These are phyloP conservation scores for Misopates orontium DNA, from an alignment of 257 asterid genomes.

Conservation along the genomic window DNA sequence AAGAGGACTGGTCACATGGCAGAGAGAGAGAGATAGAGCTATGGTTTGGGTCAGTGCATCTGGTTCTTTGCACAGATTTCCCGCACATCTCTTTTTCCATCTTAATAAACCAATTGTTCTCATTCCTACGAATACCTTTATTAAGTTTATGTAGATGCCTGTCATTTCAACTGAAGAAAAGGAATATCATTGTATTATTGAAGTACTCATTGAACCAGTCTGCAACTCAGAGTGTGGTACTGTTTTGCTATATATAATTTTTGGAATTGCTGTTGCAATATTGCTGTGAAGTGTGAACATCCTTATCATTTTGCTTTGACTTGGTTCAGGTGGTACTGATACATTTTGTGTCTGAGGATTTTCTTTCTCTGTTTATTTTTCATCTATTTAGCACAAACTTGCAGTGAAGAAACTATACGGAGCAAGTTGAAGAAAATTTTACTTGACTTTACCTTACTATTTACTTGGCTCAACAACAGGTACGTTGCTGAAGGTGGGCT, in stretches of 20 bases:
- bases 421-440: conserved; percentile 7
- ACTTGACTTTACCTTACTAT: conserved; percentile 22
- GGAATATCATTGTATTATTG: neutral
- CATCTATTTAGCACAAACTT: conserved; percentile 8
- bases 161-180: neutral
- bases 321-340: conserved; percentile 21
- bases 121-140: neutral
- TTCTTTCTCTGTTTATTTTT: conserved; percentile 5
- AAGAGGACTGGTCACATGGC: conserved; percentile 3
- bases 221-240: conserved; percentile 13
- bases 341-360: neutral
- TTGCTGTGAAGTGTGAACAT: conserved; percentile 11
- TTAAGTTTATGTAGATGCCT: conserved; percentile 1
- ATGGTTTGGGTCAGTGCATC: conserved; percentile 1
- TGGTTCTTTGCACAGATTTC: neutral
- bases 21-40: neutral
- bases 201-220: conserved; percentile 2
- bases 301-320: conserved; percentile 9
- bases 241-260: neutral
- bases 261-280: conserved; percentile 14
- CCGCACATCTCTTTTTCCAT: neutral
- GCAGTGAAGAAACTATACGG: conserved; percentile 10
- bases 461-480: conserved; percentile 55
- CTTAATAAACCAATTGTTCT: neutral
- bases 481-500: conserved; percentile 96